Evolutionary conservation across 2,329 filamentous ascomycete species (phyloP).

Genomic region (Neonectria hederae): DNA sequence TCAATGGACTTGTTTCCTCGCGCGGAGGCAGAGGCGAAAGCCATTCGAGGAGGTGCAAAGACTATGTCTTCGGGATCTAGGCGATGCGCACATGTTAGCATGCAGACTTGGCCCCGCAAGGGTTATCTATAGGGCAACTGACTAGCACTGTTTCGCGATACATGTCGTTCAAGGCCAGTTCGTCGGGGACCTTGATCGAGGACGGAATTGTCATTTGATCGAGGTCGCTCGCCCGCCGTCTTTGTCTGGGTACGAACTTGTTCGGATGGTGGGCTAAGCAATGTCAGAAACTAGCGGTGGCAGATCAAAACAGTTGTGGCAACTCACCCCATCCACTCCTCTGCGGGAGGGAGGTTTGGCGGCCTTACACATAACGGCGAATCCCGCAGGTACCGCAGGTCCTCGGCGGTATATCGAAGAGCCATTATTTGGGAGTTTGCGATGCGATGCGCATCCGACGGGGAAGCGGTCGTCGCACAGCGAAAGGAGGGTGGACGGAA

Average conservation of each 20-base stretch:
- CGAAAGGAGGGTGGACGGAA: conserved; percentile 14
- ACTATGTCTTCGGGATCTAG: conserved; percentile 81
- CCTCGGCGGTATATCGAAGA: conserved; percentile 77
- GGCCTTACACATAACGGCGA: conserved; percentile 89
- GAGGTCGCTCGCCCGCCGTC: conserved; percentile 54
- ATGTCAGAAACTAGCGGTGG: conserved; percentile 35
- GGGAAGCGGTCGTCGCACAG: conserved; percentile 34
- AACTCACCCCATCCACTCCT: conserved; percentile 96
- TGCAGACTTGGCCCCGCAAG: background rate
- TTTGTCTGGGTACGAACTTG: conserved; percentile 57
- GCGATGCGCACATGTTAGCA: conserved; percentile 28
- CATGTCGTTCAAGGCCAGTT: conserved; percentile 61
- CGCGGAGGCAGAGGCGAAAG: conserved; percentile 83
- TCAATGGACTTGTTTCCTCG: conserved; percentile 65
- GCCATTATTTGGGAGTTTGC: conserved; percentile 54
- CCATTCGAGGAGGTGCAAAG: conserved; percentile 83
- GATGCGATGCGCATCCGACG: conserved; percentile 52
- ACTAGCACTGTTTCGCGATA: conserved; percentile 67
- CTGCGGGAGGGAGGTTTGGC: conserved; percentile 78
- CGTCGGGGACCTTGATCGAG: conserved; percentile 63
- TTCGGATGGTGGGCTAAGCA: conserved; percentile 56
- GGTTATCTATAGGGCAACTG: conserved; percentile 44
- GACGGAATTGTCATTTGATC: conserved; percentile 55
- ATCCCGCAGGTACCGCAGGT: conserved; percentile 77
- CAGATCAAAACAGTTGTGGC: conserved; percentile 15